A percentile compares a stretch with the other conserved stretches of the same genome.
These are phyloP conservation scores for Elaeagnus macrophylla DNA, from an alignment of 306 rosid genomes.

Conservation along the genomic window DNA sequence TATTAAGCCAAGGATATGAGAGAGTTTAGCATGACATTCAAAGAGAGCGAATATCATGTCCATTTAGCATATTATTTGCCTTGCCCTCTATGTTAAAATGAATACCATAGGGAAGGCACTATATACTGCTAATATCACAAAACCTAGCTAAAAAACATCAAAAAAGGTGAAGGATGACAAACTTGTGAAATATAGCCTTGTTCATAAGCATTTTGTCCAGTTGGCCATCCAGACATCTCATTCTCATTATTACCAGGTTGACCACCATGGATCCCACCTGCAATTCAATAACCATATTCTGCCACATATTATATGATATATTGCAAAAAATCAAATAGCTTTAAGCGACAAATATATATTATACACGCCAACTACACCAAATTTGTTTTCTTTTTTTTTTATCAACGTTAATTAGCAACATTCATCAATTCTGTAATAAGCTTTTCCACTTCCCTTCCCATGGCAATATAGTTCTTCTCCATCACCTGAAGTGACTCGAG, in stretches of 20 bases:
- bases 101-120: not conserved
- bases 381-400: constrained; percentile 71
- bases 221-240: constrained; percentile 53
- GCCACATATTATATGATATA: constrained; percentile 16
- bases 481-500: constrained; percentile 92
- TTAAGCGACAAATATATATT: constrained; percentile 16
- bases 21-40: not conserved
- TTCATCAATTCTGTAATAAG: constrained; percentile 81
- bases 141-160: too few species aligned
- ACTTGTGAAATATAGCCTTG: constrained; percentile 77
- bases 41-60: not conserved
- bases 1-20: not conserved
- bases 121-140: not conserved
- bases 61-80: not conserved
- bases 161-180: constrained; percentile 31
- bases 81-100: not conserved
- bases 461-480: constrained; percentile 86
- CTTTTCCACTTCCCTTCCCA: constrained; percentile 93
- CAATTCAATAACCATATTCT: constrained; percentile 26
- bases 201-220: constrained; percentile 72
- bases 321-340: constrained; percentile 20
- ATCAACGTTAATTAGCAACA: constrained; percentile 42
- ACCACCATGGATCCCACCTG: constrained; percentile 73
- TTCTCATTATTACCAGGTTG: constrained; percentile 59
- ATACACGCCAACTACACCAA: constrained; percentile 23